Base-by-base conservation (phyloP, 331 rosid species). In the Quercus phellos region DNA sequence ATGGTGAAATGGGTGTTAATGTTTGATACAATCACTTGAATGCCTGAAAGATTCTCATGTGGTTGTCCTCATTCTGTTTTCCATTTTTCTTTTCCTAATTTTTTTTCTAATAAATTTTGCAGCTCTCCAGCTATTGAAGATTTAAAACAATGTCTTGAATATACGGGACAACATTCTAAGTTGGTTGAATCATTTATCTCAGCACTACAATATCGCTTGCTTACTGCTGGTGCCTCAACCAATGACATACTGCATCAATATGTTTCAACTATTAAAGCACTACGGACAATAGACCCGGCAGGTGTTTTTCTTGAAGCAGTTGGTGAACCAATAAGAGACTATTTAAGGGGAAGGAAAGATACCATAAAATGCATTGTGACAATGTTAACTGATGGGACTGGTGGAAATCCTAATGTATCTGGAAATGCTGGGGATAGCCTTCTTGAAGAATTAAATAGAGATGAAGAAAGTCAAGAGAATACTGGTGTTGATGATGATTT, bases 221-320 rank as follows among this genome's bases (percentile, higher is more conserved):
- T 94, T 19, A 94, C 97, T 79, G 99, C 99, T 27, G 97, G 99
- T 26, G 97, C 99, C 72, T 92, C 99, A 79, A 94, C 99, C 56
- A 94, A 92, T 88, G 98, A 94, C 85, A 94, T 94, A 84, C 77
- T 94, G 84, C 99, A 94, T 86, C 99, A 94, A 82, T 94, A 92
- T 86, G 99, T 94, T 85, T 94, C 99, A 2, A 92, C 99, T 13
- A 92, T 92, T 51, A 94, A 90, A 82, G 98, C 98, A 74, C 91
- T 94, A 54, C 88, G 97, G 81, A 92, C 94, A 73, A 92, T 94
- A 84, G 97, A 94, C 82, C 97, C 97, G 27, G 97, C 99, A 4
- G 99, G 93, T 78, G 95, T 94, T 85, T 94, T 94, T 80, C 97
- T 92, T 68, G 99, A 94, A 89, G 97, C 97, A 70, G 97, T 92